Evolutionary conservation across 139 green algal species (phyloP), one percentile per base, ranked within the genome.

Genomic region (Tetradesmus obliquus): DNA sequence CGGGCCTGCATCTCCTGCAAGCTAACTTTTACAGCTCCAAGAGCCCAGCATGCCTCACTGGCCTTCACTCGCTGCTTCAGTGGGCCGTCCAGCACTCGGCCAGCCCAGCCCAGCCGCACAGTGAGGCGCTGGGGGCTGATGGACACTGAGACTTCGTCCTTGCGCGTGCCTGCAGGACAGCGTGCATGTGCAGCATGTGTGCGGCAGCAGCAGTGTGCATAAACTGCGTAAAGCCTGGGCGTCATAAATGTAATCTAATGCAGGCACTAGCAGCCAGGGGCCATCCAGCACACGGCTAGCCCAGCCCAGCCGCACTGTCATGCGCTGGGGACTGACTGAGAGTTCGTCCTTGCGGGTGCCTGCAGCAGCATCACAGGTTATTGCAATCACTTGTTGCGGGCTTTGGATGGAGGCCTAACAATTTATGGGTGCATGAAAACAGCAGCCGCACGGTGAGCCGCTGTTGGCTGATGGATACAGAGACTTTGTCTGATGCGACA

Each of bases 51-150:
- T 12, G 91, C 85, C 60, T 98, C 96, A 0, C 2, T 55, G 20
- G 91, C 54, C 55, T 95, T 95, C 3, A 95, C 92, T 0, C 81
- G 32, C 9, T 91, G 55, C 8, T 90, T 72, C 72, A 97, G 93
- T 15, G 89, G 88, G 1, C 95, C 96, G 51, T 96, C 96, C 74
- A 97, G 19, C 80, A 98, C 92, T 0, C 94, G 88, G 20, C 96
- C 96, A 32, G 91, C 94, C 96, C 96, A 97, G 32, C 86, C 84
- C 22, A 97, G 94, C 22, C 79, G 55, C 32, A 97, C 91, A 0
- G 90, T 62, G 24, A 97, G 82, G 13, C 87, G 91, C 3, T 91
- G 13, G 1, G 92, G 76, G 2, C 74, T 19, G 2, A 95, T 69
- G 10, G 60, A 20, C 10, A 97, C 93, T 0, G 58, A 2, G 55